These are phyloP conservation scores for Candida yuanshanica DNA, from an alignment of 805 yeast genomes.

Conservation along the genomic window DNA sequence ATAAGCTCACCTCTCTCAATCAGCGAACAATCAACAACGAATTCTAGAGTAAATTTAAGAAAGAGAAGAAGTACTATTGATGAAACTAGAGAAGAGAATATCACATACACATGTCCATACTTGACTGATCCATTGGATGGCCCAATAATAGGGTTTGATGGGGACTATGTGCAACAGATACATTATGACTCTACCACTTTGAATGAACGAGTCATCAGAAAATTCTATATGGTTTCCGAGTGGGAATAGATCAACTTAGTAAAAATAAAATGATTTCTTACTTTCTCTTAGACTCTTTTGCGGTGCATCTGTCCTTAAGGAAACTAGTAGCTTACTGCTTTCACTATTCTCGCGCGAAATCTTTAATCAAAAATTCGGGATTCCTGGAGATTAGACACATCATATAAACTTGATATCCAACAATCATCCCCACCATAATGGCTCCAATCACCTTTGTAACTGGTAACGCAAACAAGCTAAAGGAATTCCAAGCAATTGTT, in stretches of 20 bases:
- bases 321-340: no score
- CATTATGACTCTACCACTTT: conserved; percentile 18
- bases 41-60: conserved; percentile 1
- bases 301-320: no score
- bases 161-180: conserved; percentile 35
- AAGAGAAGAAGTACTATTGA: conserved; percentile 53
- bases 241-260: conserved; percentile 18
- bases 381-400: no score
- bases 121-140: conserved; percentile 69
- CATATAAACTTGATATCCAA: neutral
- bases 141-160: conserved; percentile 74
- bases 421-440: conserved; percentile 1
- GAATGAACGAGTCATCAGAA: conserved; percentile 18
- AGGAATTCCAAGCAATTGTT: conserved; percentile 76
- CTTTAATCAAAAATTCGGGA: neutral
- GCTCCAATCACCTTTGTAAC: conserved; percentile 62
- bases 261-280: no score
- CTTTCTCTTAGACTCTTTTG: no score
- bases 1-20: neutral
- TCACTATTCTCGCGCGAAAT: neutral
- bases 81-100: conserved; percentile 67
- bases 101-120: conserved; percentile 74
- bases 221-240: conserved; percentile 17
- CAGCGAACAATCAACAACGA: neutral
- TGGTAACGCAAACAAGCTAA: conserved; percentile 84